Base-by-base conservation (phyloP, 2,329 filamentous ascomycete species). In the Incumbomyces delicatus region DNA sequence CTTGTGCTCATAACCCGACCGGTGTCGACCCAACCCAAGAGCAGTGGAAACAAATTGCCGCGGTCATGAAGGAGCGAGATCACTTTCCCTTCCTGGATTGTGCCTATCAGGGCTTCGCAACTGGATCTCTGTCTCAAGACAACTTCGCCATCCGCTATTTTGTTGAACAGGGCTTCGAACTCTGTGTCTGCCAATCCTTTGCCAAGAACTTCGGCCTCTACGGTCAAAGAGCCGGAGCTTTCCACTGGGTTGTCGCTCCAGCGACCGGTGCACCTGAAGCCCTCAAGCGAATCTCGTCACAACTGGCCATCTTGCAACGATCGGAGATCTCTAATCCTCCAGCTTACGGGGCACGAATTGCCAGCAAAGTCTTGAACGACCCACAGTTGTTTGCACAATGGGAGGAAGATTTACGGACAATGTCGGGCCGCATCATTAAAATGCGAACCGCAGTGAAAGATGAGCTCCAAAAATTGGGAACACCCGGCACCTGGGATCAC, bases 1-100 rank as follows among this genome's bases (percentile, higher is more conserved):
- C 88, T 53, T 98, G 92, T 66, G 92, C 92, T 32, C 92, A 98
- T 74, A 98, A 98, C 73, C 92, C 92, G 31, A 98, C 92, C 1
- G 92, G 92, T 49, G 89, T 98, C 53, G 92, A 98, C 68, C 89
- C 89, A 6, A 94, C 89, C 16, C 75, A 84, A 56, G 87, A 90
- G 45, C 92, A 98, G 71, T 98, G 92, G 92, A 87, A 84, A 66
- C 78, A 94, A 69, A 80, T 98, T 52, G 88, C 90, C 44, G 66
- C 74, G 36, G 67, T 95, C 37, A 81, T 96, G 66, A 78, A 77
- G 59, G 67, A 78, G 60, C 87, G 84, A 69, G 78, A 78, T 53
- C 90, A 94, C 67, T 95, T 98, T 72, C 90, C 92, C 60, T 96
- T 98, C 78, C 96, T 98, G 70, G 92, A 98, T 74, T 87, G 80